Conservation (phyloP, 2,329 filamentous ascomycete genomes). For the Trichoderma harzianum region DNA sequence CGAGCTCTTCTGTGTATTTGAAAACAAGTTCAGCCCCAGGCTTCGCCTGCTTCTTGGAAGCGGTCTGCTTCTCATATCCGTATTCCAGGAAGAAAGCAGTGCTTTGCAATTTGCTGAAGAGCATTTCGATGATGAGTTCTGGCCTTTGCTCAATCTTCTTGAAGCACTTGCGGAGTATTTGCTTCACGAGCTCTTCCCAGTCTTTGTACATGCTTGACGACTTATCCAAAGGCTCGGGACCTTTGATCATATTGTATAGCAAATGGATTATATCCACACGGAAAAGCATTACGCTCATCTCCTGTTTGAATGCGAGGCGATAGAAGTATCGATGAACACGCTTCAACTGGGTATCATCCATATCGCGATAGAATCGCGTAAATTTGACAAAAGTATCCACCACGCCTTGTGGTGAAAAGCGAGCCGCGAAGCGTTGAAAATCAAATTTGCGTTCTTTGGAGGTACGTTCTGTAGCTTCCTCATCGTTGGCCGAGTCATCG, state of each 20-base stretch:
- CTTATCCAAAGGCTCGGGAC: slow-evolving; percentile 70
- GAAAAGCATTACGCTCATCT: slow-evolving; percentile 83
- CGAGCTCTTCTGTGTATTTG: slow-evolving; percentile 63
- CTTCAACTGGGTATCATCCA: slow-evolving; percentile 78
- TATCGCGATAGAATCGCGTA: slow-evolving; percentile 73
- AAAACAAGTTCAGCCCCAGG: slow-evolving; percentile 82
- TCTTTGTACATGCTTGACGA: slow-evolving; percentile 70
- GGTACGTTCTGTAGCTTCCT: slow-evolving; percentile 64
- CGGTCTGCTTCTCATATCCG: slow-evolving; percentile 81
- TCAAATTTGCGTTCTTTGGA: slow-evolving; percentile 89
- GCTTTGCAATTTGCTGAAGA: slow-evolving; percentile 86
- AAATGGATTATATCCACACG: slow-evolving; percentile 86
- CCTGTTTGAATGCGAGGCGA: slow-evolving; percentile 89
- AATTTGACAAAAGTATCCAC: slow-evolving; percentile 87
- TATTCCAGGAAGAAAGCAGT: slow-evolving; percentile 88
- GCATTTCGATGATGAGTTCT: slow-evolving; percentile 81
- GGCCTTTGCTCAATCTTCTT: slow-evolving; percentile 84
- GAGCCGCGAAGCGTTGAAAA: slow-evolving; percentile 76
- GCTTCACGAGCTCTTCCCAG: slow-evolving; percentile 85
- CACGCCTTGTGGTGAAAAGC: slow-evolving; percentile 79
- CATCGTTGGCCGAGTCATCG: slow-evolving; percentile 70
- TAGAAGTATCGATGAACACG: slow-evolving; percentile 93
- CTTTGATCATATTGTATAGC: slow-evolving; percentile 88
- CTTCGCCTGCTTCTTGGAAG: slow-evolving; percentile 57
- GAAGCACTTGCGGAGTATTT: slow-evolving; percentile 76